Evolutionary conservation across 257 asterid species (phyloP), one percentile per base, ranked within the genome.

Genomic region (Haberlea rhodopensis): DNA sequence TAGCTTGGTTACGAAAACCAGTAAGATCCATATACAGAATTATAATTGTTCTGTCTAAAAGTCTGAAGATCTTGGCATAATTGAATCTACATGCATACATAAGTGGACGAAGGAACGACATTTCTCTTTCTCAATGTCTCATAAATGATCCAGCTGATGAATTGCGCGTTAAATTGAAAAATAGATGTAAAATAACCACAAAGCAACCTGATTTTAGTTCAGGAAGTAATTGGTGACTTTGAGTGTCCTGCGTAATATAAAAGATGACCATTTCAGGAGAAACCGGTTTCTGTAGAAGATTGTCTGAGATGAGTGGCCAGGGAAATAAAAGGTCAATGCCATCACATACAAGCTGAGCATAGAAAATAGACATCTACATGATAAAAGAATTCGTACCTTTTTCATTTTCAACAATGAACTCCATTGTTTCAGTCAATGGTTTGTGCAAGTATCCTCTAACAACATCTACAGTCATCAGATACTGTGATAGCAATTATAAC

Each of bases 201-300:
- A 63, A 24, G 18, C 29, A 55, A 85, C 96, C 97, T 79, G 92
- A 79, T 77, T 84, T 85, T 68, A 90, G 75, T 74, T 87, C 85
- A 28, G 85, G 84, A 76, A 90, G 87, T 77, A 87, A 79, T 32
- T 71, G 22, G 76, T 90, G 97, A 69, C 87, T 80, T 70, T 90
- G 97, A 23, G 97, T 90, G 75, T 90, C 95, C 79, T 90, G 97
- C 1, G 96, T 90, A 21, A 87, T 82, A 69, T 85, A 90, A 71
- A 87, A 85, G 68, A 87, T 67, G 71, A 84, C 76, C 81, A 52
- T 80, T 76, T 89, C 96, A 64, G 95, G 85, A 64, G 95, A 77
- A 75, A 89, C 53, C 8, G 89, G 95, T 67, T 76, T 79, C 80
- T 74, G 82, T 4, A 74, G 84, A 67, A 80, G 90, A 80, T 75